Evolutionary conservation across 176 grass and related monocot genomes (phyloP).

Genomic region (Bothriochloa decipiens): DNA sequence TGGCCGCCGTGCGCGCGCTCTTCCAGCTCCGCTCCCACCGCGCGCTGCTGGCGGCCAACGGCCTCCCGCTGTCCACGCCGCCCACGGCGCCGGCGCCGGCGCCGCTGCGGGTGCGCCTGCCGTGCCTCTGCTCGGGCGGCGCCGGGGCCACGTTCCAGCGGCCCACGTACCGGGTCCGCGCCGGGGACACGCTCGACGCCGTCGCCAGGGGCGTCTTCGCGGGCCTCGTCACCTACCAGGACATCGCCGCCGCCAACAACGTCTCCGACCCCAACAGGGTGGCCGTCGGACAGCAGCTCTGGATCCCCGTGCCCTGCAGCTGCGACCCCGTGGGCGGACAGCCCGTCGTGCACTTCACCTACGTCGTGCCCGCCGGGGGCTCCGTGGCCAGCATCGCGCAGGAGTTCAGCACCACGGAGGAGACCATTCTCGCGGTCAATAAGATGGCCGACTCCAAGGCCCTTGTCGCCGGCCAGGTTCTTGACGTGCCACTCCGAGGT

Average conservation of each 20-base stretch:
- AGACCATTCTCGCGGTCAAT: constrained; percentile 56
- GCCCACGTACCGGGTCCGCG: constrained; percentile 67
- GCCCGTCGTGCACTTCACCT: constrained; percentile 70
- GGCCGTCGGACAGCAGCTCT: constrained; percentile 63
- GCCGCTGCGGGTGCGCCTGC: constrained; percentile 68
- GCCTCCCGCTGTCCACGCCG: constrained; percentile 56
- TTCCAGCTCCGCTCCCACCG: constrained; percentile 93
- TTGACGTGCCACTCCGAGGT: constrained; percentile 92
- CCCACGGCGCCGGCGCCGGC: constrained; percentile 38
- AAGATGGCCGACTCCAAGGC: constrained; percentile 71
- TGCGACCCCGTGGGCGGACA: constrained; percentile 64
- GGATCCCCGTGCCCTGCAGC: constrained; percentile 95
- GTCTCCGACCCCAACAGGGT: constrained; percentile 67
- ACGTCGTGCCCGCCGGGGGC: constrained; percentile 58
- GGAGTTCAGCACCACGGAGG: constrained; percentile 61
- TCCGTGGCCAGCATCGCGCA: constrained; percentile 58
- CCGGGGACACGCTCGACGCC: constrained; percentile 69
- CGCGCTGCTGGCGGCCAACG: constrained; percentile 70
- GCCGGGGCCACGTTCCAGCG: constrained; percentile 62
- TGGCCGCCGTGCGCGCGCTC: constrained; percentile 55
- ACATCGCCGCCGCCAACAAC: constrained; percentile 85
- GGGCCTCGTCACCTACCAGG: constrained; percentile 73
- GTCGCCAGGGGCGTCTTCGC: constrained; percentile 56
- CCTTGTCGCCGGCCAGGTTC: constrained; percentile 77
- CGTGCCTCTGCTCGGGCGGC: constrained; percentile 87